A percentile compares a stretch with the other conserved stretches of the same genome.
These are phyloP conservation scores for Chrysopogon serrulatus DNA, from an alignment of 176 grass and related monocot genomes.

Conservation along the genomic window DNA sequence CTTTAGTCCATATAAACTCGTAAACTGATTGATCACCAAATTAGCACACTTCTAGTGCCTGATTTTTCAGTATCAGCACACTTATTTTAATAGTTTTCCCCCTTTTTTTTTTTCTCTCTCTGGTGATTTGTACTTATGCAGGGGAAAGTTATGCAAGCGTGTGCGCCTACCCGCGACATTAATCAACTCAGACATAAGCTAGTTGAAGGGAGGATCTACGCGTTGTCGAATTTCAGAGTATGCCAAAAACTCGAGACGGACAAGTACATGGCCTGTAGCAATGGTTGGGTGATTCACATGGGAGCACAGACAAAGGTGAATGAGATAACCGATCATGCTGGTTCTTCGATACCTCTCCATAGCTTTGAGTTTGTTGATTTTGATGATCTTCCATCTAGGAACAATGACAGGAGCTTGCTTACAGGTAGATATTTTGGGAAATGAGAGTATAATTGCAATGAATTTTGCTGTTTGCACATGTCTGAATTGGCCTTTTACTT, in stretches of 20 bases:
- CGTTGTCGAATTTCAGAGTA: not conserved
- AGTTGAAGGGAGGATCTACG: constrained; percentile 20
- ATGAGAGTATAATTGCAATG: not conserved
- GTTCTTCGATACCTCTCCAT: not conserved
- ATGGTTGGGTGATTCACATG: not conserved
- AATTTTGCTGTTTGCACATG: not conserved
- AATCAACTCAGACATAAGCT: not conserved
- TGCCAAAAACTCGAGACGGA: fast-evolving
- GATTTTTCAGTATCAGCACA: not conserved
- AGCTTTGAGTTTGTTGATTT: constrained; percentile 22
- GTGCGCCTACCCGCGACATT: fast-evolving
- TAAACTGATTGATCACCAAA: not conserved
- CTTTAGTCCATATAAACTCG: not conserved
- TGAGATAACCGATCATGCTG: not conserved
- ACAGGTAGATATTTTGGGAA: not conserved
- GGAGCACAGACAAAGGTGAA: not conserved
- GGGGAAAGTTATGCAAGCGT: not conserved
- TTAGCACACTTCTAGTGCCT: not conserved
- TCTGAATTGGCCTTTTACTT: not conserved
- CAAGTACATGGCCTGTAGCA: constrained; percentile 20
- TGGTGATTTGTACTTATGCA: not conserved
- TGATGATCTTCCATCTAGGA: not conserved
- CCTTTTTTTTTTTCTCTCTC: not conserved
- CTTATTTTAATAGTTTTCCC: too few relatives aligned
- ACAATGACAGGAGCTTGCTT: not conserved